Evolutionary conservation across 192 early-diverging fungal genomes (phyloP), one percentile per base, ranked within the genome.

Genomic region (Podila epicladia): DNA sequence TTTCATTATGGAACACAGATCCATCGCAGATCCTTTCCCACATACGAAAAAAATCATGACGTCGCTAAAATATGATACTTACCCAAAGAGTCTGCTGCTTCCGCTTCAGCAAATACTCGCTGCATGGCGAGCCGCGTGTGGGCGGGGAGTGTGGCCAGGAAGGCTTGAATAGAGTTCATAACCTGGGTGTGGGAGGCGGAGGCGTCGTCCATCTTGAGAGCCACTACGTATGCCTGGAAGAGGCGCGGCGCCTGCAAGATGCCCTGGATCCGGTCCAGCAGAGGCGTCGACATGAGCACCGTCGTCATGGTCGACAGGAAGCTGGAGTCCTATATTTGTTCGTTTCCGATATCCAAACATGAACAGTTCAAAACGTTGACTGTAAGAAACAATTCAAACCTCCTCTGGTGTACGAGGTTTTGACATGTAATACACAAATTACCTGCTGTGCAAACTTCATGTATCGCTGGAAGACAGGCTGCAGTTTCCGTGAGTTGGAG

Each of bases 181-280:
- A 85, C 84, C 37, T 85, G 79, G 2, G 72, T 73, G 55, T 85
- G 84, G 26, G 79, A 82, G 11, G 84, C 79, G 1, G 84, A 85
- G 37, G 64, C 68, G 51, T 85, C 78, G 68, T 85, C 84, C 31
- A 85, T 45, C 73, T 82, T 71, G 57, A 85, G 72, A 1, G 84
- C 79, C 19, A 61, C 37, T 37, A 85, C 62, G 62, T 85, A 85
- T 28, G 65, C 75, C 13, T 49, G 69, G 48, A 71, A 85, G 58
- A 73, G 61, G 13, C 65, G 31, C 28, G 59, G 67, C 28, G 73
- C 65, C 7, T 58, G 62, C 49, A 66, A 58, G 13, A 68, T 72
- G 31, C 20, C 22, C 9, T 77, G 80, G 45, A 66, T 75, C 58
- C 71, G 73, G 72, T 69, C 74, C 58, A 70, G 73, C 22, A 79